These are phyloP conservation scores for Pleurotus giganteus DNA, from an alignment of 768 basidiomycete genomes.

Conservation along the genomic window DNA sequence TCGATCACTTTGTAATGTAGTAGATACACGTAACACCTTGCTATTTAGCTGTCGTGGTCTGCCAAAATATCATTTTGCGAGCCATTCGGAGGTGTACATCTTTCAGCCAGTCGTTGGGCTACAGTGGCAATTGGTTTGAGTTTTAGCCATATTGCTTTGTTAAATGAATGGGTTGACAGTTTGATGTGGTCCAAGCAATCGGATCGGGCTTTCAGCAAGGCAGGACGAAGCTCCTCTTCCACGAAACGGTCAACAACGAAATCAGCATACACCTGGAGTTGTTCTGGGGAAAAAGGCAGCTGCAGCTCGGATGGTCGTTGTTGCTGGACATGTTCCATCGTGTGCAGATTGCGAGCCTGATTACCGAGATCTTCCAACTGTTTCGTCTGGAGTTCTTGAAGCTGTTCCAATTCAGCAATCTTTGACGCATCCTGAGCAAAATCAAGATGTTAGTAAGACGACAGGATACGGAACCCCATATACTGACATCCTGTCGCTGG, in stretches of 20 bases:
- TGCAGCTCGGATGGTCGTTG: not conserved
- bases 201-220: not conserved
- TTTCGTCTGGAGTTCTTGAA: not conserved
- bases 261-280: not conserved
- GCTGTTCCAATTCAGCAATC: not conserved
- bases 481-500: not conserved
- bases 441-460: not conserved
- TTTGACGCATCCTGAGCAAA: not conserved
- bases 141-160: not conserved
- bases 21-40: not conserved
- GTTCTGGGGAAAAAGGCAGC: conserved; percentile 1
- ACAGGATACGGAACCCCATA: not conserved
- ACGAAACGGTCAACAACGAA: not conserved
- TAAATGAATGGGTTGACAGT: not conserved
- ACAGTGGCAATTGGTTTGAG: not conserved
- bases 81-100: not conserved
- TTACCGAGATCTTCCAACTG: not conserved
- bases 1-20: conserved; percentile 11
- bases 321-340: not conserved
- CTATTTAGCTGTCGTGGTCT: not conserved
- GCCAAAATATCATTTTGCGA: not conserved
- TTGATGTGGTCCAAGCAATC: not conserved
- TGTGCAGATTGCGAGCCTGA: not conserved
- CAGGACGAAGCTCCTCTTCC: not conserved
- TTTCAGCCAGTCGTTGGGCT: not conserved